Evolutionary conservation across 1,284 basidiomycete genomes (phyloP), one percentile per base, ranked within the genome.

Genomic region (Ustilago shanxiensis): DNA sequence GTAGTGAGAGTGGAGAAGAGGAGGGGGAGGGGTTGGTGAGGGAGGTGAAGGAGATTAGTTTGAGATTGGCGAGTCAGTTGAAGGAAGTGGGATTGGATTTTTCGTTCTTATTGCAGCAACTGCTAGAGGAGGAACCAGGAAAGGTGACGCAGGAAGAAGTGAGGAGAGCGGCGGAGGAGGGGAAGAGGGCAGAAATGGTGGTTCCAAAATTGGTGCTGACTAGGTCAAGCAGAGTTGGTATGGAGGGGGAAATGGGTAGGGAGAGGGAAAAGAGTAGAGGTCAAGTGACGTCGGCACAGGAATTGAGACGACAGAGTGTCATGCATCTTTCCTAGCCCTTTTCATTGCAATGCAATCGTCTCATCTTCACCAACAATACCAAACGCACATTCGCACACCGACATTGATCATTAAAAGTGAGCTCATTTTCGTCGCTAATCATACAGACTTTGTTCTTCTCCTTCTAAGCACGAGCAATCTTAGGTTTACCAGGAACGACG

Each of bases 401-500:
- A 7, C 13, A 20, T 37, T 14, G 35, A 8, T 37, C 13, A 37
- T n/a, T 6, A 20, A 6, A 3, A 20, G 6, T 37, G 35, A 44
- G 16, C 13, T n/a, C 13, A n/a, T 41, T 41, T 44, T 44, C n/a
- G 41, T 8, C 20, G n/a, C 41, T 44, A n/a, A 44, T 44, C 41
- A 44, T 44, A 44, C 41, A 44, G 8, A 5, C n/a, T 20, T 8
- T 7, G 31, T 33, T 24, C 8, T 11, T 24, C 13, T 7, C 8
- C 10, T 10, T 13, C n/a, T 44, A 72, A 9, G 64, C 60, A 47
- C 59, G 62, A 18, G 66, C 62, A 29, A 77, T 72, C 66, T 79
- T 83, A 11, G 83, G 83, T 57, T 79, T 85, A 31, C 79, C 84
- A 24, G 78, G 82, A 47, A 81, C 66, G 51, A 84, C 89, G 44